phyloP scores from a whole-genome alignment of 371 early-diverging fungal species.

The Circinella minor region DNA sequence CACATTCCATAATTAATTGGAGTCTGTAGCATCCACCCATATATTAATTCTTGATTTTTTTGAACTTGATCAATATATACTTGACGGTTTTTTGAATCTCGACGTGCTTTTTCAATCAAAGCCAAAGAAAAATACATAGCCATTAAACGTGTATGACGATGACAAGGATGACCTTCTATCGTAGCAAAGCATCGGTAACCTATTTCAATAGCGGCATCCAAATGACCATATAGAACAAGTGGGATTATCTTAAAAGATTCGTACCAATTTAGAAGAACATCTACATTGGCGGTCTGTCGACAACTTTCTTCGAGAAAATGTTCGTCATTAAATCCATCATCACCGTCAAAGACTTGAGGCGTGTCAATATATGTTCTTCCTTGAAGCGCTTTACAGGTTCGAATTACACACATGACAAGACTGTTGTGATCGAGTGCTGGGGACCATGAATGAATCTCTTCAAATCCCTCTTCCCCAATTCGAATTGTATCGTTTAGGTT shows the following conservation, averaged over 20 bases:
- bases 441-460: constrained; percentile 44
- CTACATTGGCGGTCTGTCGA: constrained; percentile 32
- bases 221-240: constrained; percentile 46
- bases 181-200: constrained; percentile 34
- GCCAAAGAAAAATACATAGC: constrained; percentile 35
- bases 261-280: constrained; percentile 43
- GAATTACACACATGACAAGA: constrained; percentile 42
- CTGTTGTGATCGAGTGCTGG: constrained; percentile 40
- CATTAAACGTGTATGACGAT: constrained; percentile 44
- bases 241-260: constrained; percentile 44
- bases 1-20: constrained; percentile 34
- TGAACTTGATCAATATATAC: constrained; percentile 25
- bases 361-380: constrained; percentile 36
- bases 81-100: constrained; percentile 13
- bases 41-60: constrained; percentile 28
- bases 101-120: constrained; percentile 33
- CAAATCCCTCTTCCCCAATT: constrained; percentile 23
- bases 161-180: constrained; percentile 41
- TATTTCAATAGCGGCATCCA: constrained; percentile 35
- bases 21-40: constrained; percentile 33
- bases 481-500: constrained; percentile 25
- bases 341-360: constrained; percentile 41
- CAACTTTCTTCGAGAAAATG: constrained; percentile 42
- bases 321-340: constrained; percentile 46
- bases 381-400: constrained; percentile 41